phyloP scores from a whole-genome alignment of 768 basidiomycete species.

The Porpolomopsis calyptriformis region DNA sequence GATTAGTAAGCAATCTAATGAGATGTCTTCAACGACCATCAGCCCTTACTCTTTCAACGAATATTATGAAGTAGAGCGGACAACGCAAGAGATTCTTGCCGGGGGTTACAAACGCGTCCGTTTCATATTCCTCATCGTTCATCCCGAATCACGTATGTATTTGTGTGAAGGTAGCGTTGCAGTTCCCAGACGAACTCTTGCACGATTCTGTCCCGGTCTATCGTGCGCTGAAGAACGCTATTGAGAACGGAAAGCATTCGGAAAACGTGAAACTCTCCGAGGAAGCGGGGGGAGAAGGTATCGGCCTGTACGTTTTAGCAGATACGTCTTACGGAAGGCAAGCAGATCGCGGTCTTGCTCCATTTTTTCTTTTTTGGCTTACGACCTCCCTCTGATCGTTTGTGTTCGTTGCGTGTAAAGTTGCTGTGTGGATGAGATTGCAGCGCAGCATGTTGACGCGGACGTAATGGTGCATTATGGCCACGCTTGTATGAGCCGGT shows the following conservation, averaged over 20 bases:
- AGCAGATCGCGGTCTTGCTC: not conserved
- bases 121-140: not conserved
- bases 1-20: too few species aligned
- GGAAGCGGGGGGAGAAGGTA: slow-evolving; percentile 19
- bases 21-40: too few species aligned
- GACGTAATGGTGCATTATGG: slow-evolving; percentile 92
- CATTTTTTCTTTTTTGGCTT: not conserved
- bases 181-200: slow-evolving; percentile 92
- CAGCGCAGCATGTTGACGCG: slow-evolving; percentile 87
- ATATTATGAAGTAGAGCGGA: slow-evolving; percentile 69
- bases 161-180: slow-evolving; percentile 66
- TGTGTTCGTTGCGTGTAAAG: slow-evolving; percentile 28
- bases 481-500: slow-evolving; percentile 93
- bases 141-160: not conserved
- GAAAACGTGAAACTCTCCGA: too few species aligned
- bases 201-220: slow-evolving; percentile 81
- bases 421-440: slow-evolving; percentile 95
- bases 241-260: too few species aligned
- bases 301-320: slow-evolving; percentile 82
- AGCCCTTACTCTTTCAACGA: too few species aligned
- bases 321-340: slow-evolving; percentile 96
- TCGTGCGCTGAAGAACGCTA: slow-evolving; percentile 41
- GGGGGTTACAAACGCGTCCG: slow-evolving; percentile 65
- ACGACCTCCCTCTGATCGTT: too few species aligned
- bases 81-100: slow-evolving; percentile 45